phyloP scores from a whole-genome alignment of 352 stramenopile genomes.

The Phytophthora sojae region DNA sequence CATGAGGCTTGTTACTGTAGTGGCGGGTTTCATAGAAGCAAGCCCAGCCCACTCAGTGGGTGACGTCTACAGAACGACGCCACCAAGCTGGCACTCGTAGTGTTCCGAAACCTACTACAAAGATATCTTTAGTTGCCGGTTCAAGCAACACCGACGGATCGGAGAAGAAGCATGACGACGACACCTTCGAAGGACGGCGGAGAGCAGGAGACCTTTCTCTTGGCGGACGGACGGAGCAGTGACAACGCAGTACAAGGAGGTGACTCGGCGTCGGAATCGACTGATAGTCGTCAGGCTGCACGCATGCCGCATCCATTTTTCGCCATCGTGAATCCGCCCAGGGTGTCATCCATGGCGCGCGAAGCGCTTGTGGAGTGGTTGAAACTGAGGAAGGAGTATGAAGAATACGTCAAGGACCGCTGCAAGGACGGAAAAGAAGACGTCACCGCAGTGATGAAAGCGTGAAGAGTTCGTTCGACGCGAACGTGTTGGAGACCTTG shows the following conservation, averaged over 20 bases:
- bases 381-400: slow-evolving; percentile 23
- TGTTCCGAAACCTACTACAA: slow-evolving; percentile 17
- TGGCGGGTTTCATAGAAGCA: background rate
- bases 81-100: slow-evolving; percentile 1
- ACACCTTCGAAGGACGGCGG: background rate
- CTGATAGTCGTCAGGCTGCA: background rate
- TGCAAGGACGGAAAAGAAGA: slow-evolving; percentile 28
- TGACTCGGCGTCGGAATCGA: background rate
- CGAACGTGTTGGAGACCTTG: slow-evolving; percentile 15
- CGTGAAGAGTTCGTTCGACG: slow-evolving; percentile 25
- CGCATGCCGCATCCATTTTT: slow-evolving; percentile 19
- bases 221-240: background rate
- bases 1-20: background rate
- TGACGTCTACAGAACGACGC: background rate
- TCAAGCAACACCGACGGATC: slow-evolving; percentile 4
- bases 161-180: slow-evolving; percentile 5
- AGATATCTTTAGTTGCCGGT: slow-evolving; percentile 25
- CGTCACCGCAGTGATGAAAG: slow-evolving; percentile 13
- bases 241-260: background rate
- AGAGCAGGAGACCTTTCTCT: background rate
- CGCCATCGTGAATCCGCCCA: slow-evolving; percentile 13
- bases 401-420: slow-evolving; percentile 14
- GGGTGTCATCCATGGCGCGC: slow-evolving; percentile 11
- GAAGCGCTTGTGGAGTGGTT: slow-evolving; percentile 20
- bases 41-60: background rate